Base-by-base conservation (phyloP, 1,284 basidiomycete genomes). In the Rhodotorula sp. region DNA sequence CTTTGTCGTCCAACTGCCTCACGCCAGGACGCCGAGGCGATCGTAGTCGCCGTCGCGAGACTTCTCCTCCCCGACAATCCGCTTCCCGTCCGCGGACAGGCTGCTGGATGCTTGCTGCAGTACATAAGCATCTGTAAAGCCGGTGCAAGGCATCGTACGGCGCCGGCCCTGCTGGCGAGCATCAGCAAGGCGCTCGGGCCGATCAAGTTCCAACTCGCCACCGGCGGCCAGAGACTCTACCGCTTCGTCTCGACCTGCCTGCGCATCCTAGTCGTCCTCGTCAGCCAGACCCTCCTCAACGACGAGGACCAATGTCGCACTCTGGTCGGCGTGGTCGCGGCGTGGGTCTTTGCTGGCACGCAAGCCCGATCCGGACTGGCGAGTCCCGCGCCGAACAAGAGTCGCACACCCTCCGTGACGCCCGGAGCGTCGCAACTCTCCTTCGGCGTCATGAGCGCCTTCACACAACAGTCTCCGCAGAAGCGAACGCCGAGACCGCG, bases 371-470 rank as follows among this genome's bases (percentile, higher is more conserved):
- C 43, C 5, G 54, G 54, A n/a, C n/a, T 54, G 52, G 26, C 26
- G 12, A 56, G 26, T 29, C 54, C 54, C 16, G 16, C 54, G 54
- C 54, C 54, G 26, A 16, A 14, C 14, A n/a, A 26, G 6, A 26
- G n/a, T 26, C 54, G 54, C 26, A 16, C 5, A 14, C 54, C 54
- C 3, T 12, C 26, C 49, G 3, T 4, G 5, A 5, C 10, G n/a
- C 31, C 57, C 0, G 54, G 29, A 6, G 31, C 23, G 34, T 21
- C 43, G 8, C 69, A 63, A 12, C 64, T 69, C 3, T 46, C 67
- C 5, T 64, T 66, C 56, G 73, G 73, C 10, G 70, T 69, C 31
- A 71, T 74, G 70, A 64, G 73, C 39, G 58, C 61, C 0, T 74
- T 68, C n/a, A 34, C 52, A 5, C 56, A 6, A n/a, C n/a, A 12